Conservation (phyloP, 83 land plant species). For the Thuja plicata region DNA sequence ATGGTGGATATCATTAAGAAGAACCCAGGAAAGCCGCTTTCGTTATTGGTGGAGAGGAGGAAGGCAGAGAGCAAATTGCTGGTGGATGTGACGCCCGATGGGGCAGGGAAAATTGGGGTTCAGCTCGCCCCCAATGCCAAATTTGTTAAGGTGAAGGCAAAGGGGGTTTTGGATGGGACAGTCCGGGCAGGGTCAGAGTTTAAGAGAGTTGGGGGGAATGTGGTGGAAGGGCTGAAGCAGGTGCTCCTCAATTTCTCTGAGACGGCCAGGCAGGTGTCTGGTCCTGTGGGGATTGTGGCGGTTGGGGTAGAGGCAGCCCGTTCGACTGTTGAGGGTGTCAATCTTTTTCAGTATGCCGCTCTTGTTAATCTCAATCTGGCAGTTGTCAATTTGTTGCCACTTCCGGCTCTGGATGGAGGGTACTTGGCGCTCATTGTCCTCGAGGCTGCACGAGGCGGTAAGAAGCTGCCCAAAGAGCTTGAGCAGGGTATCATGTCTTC, state of each 20-base stretch:
- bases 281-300: constrained; percentile 97
- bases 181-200: constrained; percentile 65
- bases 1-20: constrained; percentile 77
- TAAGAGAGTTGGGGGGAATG: constrained; percentile 50
- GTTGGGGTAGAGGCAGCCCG: constrained; percentile 96
- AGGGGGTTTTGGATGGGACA: constrained; percentile 52
- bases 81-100: constrained; percentile 76
- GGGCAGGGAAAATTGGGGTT: constrained; percentile 88
- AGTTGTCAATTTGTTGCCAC: constrained; percentile 84
- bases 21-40: constrained; percentile 47
- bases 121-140: constrained; percentile 80
- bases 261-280: constrained; percentile 82
- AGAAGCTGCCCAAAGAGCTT: constrained; percentile 79
- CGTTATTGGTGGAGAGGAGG: constrained; percentile 55
- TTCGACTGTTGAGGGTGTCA: constrained; percentile 57
- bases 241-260: constrained; percentile 85
- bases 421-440: constrained; percentile 68
- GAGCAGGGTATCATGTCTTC: constrained; percentile 97
- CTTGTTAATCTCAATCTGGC: constrained; percentile 89
- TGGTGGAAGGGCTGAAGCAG: constrained; percentile 74
- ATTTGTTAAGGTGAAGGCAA: constrained; percentile 46
- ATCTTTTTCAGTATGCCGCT: constrained; percentile 90
- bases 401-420: constrained; percentile 97
- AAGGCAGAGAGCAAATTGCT: constrained; percentile 11
- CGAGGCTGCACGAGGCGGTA: constrained; percentile 91